phyloP scores from a whole-genome alignment of 2,329 filamentous ascomycete species.

The Periconia sp. region DNA sequence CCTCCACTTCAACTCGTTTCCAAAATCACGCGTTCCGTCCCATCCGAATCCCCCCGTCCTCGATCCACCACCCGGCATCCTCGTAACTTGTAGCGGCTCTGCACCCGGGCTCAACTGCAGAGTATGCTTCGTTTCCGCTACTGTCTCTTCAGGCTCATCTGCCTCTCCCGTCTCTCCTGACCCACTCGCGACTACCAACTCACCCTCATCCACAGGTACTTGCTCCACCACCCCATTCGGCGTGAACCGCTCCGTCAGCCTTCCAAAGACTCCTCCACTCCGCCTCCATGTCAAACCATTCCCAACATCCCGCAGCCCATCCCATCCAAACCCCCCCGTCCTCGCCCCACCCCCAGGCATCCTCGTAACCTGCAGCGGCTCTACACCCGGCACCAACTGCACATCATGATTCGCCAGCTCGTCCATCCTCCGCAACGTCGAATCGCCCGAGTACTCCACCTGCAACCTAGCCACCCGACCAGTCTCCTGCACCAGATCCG shows the following conservation, averaged over 20 bases:
- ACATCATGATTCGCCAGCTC: background rate
- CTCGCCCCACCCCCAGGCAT: too few species aligned
- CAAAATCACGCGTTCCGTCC: too few species aligned
- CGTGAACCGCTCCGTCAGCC: too few species aligned
- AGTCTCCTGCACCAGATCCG: background rate
- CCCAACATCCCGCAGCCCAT: too few species aligned
- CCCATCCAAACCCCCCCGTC: background rate
- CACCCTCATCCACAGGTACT: too few species aligned
- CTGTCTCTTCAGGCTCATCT: too few species aligned
- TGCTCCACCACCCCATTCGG: too few species aligned
- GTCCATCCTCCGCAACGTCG: background rate
- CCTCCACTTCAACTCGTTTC: too few species aligned
- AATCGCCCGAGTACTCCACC: background rate
- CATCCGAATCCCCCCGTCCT: background rate
- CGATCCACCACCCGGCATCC: background rate
- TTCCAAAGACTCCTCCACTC: too few species aligned
- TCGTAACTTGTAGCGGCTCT: background rate
- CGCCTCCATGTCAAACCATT: too few species aligned
- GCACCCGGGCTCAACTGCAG: background rate
- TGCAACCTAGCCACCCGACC: background rate
- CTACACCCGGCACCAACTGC: background rate
- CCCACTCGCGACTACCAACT: too few species aligned
- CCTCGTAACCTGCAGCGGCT: background rate
- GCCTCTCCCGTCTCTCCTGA: too few species aligned
- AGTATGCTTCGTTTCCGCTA: background rate